A percentile compares a stretch with the other conserved stretches of the same genome.
Conservation (phyloP, 2,329 filamentous ascomycete species). For the Cladophialophora bantiana region DNA sequence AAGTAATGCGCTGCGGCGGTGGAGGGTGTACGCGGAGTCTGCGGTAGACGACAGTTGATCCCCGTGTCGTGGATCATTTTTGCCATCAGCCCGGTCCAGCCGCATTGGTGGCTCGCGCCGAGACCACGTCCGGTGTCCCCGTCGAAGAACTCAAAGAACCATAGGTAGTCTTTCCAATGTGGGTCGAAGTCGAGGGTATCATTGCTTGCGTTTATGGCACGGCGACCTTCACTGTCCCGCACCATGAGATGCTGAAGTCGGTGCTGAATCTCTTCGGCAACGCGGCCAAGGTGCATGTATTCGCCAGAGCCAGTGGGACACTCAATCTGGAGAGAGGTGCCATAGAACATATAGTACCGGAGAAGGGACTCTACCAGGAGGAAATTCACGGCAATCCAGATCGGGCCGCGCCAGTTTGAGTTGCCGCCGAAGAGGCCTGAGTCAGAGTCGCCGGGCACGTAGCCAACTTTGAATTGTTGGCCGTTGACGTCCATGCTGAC, state of each 20-base stretch:
- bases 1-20: slow-evolving; percentile 91
- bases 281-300: slow-evolving; percentile 92
- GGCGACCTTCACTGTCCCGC: slow-evolving; percentile 80
- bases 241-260: slow-evolving; percentile 91
- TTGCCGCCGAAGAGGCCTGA: slow-evolving; percentile 95
- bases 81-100: slow-evolving; percentile 94
- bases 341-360: slow-evolving; percentile 95
- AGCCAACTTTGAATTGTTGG: slow-evolving; percentile 84
- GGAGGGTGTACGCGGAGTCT: slow-evolving; percentile 87
- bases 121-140: slow-evolving; percentile 88
- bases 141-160: slow-evolving; percentile 98
- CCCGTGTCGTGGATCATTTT: slow-evolving; percentile 98
- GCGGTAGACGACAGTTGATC: slow-evolving; percentile 86
- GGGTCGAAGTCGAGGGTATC: slow-evolving; percentile 89
- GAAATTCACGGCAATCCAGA: slow-evolving; percentile 97
- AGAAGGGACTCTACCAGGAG: slow-evolving; percentile 92
- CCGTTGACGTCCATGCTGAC: slow-evolving; percentile 96
- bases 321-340: slow-evolving; percentile 84
- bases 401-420: slow-evolving; percentile 96
- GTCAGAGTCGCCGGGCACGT: slow-evolving; percentile 94
- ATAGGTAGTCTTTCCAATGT: slow-evolving; percentile 90
- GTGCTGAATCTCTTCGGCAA: slow-evolving; percentile 94
- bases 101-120: slow-evolving; percentile 91
- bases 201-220: slow-evolving; percentile 85
- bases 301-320: slow-evolving; percentile 93